Conservation (phyloP, 192 early-diverging fungal species). For the Backusella psychrophila region DNA sequence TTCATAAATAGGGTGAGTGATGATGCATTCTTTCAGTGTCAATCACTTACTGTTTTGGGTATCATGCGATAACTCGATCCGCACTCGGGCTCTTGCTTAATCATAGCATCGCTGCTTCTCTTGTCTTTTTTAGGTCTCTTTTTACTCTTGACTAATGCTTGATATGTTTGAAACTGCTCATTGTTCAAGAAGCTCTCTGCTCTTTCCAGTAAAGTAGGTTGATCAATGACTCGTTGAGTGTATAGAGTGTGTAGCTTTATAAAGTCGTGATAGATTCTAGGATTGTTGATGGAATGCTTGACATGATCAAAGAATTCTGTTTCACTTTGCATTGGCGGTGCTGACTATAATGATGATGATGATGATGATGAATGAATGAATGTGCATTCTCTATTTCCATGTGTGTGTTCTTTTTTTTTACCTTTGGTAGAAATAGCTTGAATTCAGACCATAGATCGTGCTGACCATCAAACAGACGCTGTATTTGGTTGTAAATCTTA, state of each 20-base stretch:
- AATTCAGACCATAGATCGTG: constrained; percentile 95
- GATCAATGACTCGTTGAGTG: constrained; percentile 89
- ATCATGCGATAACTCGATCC: constrained; percentile 74
- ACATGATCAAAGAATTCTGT: constrained; percentile 91
- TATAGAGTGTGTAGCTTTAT: constrained; percentile 92
- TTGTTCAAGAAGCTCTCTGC: constrained; percentile 83
- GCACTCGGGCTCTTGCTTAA: constrained; percentile 42
- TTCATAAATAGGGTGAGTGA: background rate
- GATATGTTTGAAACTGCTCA: constrained; percentile 93
- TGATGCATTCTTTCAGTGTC: too few relatives aligned
- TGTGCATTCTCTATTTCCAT: background rate
- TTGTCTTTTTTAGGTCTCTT: constrained; percentile 57
- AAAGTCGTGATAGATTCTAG: constrained; percentile 90
- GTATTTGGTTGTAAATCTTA: constrained; percentile 96
- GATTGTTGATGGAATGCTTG: constrained; percentile 81
- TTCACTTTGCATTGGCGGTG: constrained; percentile 56
- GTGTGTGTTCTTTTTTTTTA: background rate
- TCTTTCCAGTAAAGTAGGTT: constrained; percentile 77
- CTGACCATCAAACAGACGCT: constrained; percentile 77
- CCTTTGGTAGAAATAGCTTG: constrained; percentile 94
- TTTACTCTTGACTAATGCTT: constrained; percentile 73
- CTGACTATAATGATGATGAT: too few relatives aligned
- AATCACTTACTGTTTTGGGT: constrained; percentile 54
- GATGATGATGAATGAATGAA: background rate
- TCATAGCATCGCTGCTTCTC: constrained; percentile 53